Percentiles rank a stretch among this genome's conserved stretches.
Evolutionary conservation across 305 asterid species (phyloP).

Genomic region (Fraxinus greggii): DNA sequence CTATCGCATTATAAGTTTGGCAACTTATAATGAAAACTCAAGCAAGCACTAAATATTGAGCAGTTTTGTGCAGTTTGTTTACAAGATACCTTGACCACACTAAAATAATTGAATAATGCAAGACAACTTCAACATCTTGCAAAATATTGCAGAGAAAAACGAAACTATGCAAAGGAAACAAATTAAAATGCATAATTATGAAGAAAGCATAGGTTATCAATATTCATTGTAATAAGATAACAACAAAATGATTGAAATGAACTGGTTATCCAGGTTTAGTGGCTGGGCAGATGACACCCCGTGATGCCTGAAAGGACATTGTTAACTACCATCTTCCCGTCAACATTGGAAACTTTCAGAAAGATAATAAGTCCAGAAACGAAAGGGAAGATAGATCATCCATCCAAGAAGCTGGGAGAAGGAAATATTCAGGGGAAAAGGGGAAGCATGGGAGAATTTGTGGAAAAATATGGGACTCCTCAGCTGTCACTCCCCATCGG

Average conservation of each 20-base stretch:
- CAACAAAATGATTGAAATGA: not conserved
- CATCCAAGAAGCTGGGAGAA: not conserved
- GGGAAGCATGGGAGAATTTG: constrained; percentile 1
- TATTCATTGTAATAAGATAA: not conserved
- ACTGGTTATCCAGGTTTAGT: not conserved
- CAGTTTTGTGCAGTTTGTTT: not conserved
- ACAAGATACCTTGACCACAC: not conserved
- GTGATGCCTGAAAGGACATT: not conserved
- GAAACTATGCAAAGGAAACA: not conserved
- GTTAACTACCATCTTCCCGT: not conserved
- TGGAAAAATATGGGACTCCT: not conserved
- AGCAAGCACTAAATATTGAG: not conserved
- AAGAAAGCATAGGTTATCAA: not conserved
- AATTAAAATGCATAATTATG: not conserved
- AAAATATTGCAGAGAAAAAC: not conserved
- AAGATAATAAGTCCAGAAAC: not conserved
- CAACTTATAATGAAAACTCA: not conserved
- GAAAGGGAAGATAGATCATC: not conserved
- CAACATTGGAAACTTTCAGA: not conserved
- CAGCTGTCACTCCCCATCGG: not conserved
- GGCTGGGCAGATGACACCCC: not conserved
- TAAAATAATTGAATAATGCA: not conserved
- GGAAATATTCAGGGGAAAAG: not conserved
- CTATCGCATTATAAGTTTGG: not conserved
- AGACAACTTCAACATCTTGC: not conserved